Evolutionary conservation across 108 stramenopile genomes (phyloP), one percentile per base, ranked within the genome.

Genomic region (Cyclostephanos tholiformis): DNA sequence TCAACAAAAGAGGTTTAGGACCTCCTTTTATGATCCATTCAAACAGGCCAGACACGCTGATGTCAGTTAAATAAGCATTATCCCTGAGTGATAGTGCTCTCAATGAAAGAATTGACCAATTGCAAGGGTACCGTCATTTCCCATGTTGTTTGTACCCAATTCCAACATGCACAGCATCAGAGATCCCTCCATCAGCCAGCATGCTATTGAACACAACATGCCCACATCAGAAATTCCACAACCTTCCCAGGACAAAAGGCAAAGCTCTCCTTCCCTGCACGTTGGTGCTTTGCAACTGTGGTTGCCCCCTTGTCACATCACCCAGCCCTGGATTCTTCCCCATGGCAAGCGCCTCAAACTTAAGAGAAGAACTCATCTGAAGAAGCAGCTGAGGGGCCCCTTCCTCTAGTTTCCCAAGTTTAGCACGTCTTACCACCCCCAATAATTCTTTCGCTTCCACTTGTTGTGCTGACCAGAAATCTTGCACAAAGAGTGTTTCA

Each of bases 121-220:
- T 57, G 61, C 5, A n/a, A n/a, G n/a, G n/a, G 76, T 85, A 11
- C 85, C 86, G 6, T 62, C 49, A 13, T 77, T 57, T 5, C 80
- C 74, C 58, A 91, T 77, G 12, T 67, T 46, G 57, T 91, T 91
- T 43, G 64, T 77, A 41, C 72, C 69, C 66, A 91, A 71, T 52
- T 84, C 82, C 56, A 77, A 50, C 25, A 70, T 35, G 30, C 63
- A 63, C 22, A 77, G 56, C 32, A 32, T 32, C 32, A n/a, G n/a
- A n/a, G n/a, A n/a, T n/a, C n/a, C n/a, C n/a, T n/a, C n/a, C n/a
- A n/a, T n/a, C n/a, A n/a, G n/a, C n/a, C n/a, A n/a, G n/a, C n/a
- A n/a, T n/a, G n/a, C n/a, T 14, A 74, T 66, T 14, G 49, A 65
- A 17, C 52, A 6, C 23, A 26, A 32, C 32, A 2, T 53, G 17